Evolutionary conservation across 139 green algal genomes (phyloP), one percentile per base, ranked within the genome.

Genomic region (Trebouxia sp.): DNA sequence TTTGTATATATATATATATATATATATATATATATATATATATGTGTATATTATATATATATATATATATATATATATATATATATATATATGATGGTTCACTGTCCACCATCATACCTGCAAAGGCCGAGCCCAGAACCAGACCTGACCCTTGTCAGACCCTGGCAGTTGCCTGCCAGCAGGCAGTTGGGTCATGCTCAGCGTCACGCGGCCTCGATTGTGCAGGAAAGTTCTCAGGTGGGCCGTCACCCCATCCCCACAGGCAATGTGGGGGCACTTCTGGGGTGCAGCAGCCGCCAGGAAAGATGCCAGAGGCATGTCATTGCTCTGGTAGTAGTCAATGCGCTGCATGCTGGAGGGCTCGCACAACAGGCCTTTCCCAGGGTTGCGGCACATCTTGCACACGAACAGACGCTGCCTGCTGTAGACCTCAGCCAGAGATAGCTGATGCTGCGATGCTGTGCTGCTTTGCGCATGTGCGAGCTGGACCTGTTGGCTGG

Each of bases 161-260:
- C 88, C 91, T 17, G 91, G 90, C 39, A 95, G 85, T 47, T 89
- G 88, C 41, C 90, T 84, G 32, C 62, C 79, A 2, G 58, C 67
- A 10, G 82, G 80, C 65, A 90, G 70, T 14, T 76, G 82, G 9
- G 83, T 65, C 28, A 89, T 81, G 24, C 87, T 89, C 15, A 96
- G 62, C 1, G 90, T 94, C 42, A 97, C 79, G 55, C 90, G 87
- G 30, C 82, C 80, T 56, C 72, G 50, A 26, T 85, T 85, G 81
- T 94, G 92, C 80, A 96, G 84, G 72, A 94, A 96, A 14, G 83
- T 91, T 45, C 88, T 80, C 48, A 93, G 84, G 83, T 97, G 91
- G 22, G 87, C 74, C 15, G 83, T 88, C 6, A 87, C 87, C 32
- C 88, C 90, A 17, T 93, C 90, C 12, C 85, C 87, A 84, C 89